Conservation (phyloP, 495 filamentous ascomycete species). For the Penicillium riverlandense region DNA sequence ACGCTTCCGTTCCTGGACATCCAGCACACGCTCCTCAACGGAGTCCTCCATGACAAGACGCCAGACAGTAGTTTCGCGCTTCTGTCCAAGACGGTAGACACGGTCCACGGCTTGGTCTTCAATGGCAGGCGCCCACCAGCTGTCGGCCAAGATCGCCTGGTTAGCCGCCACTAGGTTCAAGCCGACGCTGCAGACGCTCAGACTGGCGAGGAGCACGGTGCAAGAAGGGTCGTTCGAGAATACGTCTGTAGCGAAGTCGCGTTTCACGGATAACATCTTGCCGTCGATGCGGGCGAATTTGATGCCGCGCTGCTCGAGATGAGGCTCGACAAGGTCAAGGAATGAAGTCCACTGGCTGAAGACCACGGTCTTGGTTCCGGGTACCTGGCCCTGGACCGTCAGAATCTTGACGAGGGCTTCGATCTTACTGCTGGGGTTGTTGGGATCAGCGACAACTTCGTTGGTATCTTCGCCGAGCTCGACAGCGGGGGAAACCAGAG, state of each 20-base stretch:
- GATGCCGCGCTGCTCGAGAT: conserved; percentile 55
- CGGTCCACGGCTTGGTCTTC: conserved; percentile 92
- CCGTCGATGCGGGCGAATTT: conserved; percentile 76
- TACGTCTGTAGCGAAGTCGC: conserved; percentile 61
- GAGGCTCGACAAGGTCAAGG: conserved; percentile 67
- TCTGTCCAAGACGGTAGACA: conserved; percentile 84
- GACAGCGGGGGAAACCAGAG: conserved; percentile 59
- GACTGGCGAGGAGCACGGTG: conserved; percentile 73
- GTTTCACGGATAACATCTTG: conserved; percentile 58
- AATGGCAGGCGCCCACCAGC: conserved; percentile 91
- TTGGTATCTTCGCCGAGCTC: conserved; percentile 43
- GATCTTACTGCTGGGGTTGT: conserved; percentile 73
- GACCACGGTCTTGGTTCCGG: conserved; percentile 72
- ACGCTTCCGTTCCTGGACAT: conserved; percentile 77
- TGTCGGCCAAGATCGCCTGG: conserved; percentile 77
- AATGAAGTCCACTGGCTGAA: conserved; percentile 96
- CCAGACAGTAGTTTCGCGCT: conserved; percentile 68
- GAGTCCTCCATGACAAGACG: conserved; percentile 74
- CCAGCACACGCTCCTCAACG: conserved; percentile 80
- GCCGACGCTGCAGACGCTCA: conserved; percentile 79
- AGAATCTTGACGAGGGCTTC: conserved; percentile 76
- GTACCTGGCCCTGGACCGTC: conserved; percentile 58
- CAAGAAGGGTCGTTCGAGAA: conserved; percentile 63
- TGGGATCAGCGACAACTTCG: conserved; percentile 46
- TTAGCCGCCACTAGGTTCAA: conserved; percentile 86